Conservation (phyloP, 805 yeast genomes). For the Citeromyces matritensis region DNA sequence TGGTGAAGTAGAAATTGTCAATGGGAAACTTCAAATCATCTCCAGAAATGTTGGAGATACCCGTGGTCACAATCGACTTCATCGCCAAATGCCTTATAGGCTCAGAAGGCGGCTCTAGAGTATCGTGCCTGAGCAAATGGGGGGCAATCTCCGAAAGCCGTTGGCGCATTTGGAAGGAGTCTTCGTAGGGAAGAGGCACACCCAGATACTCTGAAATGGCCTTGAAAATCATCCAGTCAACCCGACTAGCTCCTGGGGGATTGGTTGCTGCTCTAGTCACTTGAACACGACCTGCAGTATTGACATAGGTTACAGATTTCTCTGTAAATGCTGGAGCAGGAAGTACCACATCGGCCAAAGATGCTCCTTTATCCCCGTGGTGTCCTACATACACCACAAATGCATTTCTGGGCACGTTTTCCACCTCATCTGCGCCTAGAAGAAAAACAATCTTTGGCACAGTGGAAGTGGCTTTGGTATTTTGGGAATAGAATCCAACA, state of each 20-base stretch:
- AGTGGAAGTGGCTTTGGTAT: constrained; percentile 26
- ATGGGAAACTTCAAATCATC: constrained; percentile 52
- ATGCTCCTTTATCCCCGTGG: constrained; percentile 84
- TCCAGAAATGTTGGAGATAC: constrained; percentile 22
- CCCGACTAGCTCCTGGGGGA: constrained; percentile 82
- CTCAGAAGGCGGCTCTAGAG: constrained; percentile 50
- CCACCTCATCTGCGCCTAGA: constrained; percentile 74
- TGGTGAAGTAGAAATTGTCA: constrained; percentile 77
- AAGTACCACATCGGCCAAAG: constrained; percentile 72
- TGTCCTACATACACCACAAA: constrained; percentile 86
- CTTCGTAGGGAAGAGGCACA: constrained; percentile 63
- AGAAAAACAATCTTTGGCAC: constrained; percentile 66
- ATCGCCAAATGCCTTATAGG: constrained; percentile 46
- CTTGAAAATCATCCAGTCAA: constrained; percentile 80
- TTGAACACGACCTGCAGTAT: constrained; percentile 86
- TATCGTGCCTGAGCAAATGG: constrained; percentile 61
- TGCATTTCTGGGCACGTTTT: constrained; percentile 66
- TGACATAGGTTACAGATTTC: constrained; percentile 70
- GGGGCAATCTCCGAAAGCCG: constrained; percentile 73
- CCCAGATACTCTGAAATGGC: constrained; percentile 71
- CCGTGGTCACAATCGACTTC: constrained; percentile 15
- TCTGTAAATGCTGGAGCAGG: constrained; percentile 88
- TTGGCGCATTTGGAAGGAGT: constrained; percentile 45
- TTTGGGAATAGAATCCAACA: constrained; percentile 51
- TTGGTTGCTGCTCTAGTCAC: constrained; percentile 74